A percentile compares a stretch with the other conserved stretches of the same genome.
These are phyloP conservation scores for Talaromyces proteolyticus DNA, from an alignment of 495 filamentous ascomycete genomes.

Conservation along the genomic window DNA sequence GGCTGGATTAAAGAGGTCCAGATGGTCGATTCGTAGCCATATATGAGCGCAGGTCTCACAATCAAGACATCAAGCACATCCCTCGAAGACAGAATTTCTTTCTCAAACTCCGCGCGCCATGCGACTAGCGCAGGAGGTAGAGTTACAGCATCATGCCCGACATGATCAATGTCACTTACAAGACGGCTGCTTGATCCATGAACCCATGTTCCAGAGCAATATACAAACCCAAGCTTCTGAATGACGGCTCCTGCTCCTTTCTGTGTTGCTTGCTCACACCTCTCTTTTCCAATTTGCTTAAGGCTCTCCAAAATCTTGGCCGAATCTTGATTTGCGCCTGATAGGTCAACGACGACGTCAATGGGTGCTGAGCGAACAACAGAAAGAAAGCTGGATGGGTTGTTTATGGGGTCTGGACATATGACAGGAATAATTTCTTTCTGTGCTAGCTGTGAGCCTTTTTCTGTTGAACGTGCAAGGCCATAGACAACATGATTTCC, in stretches of 20 bases:
- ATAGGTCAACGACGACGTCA: constrained; percentile 28
- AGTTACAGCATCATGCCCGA: constrained; percentile 10
- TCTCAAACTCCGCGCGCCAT: constrained; percentile 29
- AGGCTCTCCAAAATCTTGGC: constrained; percentile 14
- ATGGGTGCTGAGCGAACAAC: constrained; percentile 21
- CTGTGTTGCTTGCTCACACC: constrained; percentile 10
- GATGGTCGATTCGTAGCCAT: constrained; percentile 22
- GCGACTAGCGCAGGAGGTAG: constrained; percentile 15
- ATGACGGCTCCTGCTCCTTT: constrained; percentile 8
- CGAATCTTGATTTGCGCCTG: constrained; percentile 13
- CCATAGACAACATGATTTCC: constrained; percentile 34
- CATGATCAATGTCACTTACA: constrained; percentile 23
- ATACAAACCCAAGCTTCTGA: constrained; percentile 37
- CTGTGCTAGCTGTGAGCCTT: constrained; percentile 18
- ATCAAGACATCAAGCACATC: constrained; percentile 31
- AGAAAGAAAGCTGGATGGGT: constrained; percentile 8
- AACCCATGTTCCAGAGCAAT: constrained; percentile 34
- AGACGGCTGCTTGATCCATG: constrained; percentile 22
- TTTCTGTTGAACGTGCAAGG: constrained; percentile 24
- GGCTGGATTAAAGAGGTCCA: constrained; percentile 16
- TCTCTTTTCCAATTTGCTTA: constrained; percentile 13
- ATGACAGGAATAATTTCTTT: constrained; percentile 25
- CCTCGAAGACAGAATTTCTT: constrained; percentile 20
- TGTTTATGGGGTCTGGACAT: constrained; percentile 9
- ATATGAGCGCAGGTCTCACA: constrained; percentile 28